Conservation (phyloP, 2,329 filamentous ascomycete genomes). For the Macrophomina tecta region DNA sequence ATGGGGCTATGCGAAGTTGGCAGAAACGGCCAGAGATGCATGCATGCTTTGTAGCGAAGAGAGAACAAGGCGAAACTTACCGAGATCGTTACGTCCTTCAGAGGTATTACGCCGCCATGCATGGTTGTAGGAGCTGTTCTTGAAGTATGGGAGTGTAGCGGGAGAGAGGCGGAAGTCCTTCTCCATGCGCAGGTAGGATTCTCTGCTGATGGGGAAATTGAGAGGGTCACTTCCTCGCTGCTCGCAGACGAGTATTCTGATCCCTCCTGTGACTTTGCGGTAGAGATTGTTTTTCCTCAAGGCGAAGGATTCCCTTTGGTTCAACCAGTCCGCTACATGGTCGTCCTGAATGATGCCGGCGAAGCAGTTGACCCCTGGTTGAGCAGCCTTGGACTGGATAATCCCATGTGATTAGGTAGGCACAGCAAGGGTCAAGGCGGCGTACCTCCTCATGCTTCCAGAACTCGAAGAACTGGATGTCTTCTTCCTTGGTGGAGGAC, state of each 20-base stretch:
- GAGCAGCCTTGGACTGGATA: background rate
- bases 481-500: background rate
- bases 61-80: background rate
- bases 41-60: background rate
- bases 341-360: conserved; percentile 15
- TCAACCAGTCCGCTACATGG: conserved; percentile 13
- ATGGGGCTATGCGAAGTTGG: background rate
- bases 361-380: conserved; percentile 11
- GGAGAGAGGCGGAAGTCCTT: conserved; percentile 3
- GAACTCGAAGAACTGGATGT: conserved; percentile 14
- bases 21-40: background rate
- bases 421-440: background rate
- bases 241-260: conserved; percentile 23
- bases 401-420: background rate
- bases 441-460: conserved; percentile 23
- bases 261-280: background rate
- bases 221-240: conserved; percentile 11
- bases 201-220: conserved; percentile 12
- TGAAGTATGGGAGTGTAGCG: conserved; percentile 20
- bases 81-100: conserved; percentile 5
- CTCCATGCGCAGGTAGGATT: conserved; percentile 7
- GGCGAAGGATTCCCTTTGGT: conserved; percentile 10
- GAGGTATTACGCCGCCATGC: conserved; percentile 2
- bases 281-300: background rate
- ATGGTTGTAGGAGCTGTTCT: conserved; percentile 2